A percentile compares a stretch with the other conserved stretches of the same genome.
phyloP scores from a whole-genome alignment of 2,329 filamentous ascomycete genomes.

The Cytospora chrysosperma region DNA sequence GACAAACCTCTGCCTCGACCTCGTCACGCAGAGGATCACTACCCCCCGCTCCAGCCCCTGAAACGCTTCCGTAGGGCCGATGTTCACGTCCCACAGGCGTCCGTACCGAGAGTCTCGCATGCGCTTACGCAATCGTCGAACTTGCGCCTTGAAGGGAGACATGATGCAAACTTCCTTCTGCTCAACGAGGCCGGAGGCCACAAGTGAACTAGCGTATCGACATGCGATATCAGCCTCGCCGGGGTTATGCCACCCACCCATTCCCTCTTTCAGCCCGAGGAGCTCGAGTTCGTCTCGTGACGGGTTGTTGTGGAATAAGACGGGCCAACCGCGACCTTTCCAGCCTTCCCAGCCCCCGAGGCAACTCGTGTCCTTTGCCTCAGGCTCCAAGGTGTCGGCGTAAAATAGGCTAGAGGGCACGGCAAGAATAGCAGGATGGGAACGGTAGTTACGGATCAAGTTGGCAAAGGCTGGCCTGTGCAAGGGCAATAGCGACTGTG shows the following conservation, averaged over 20 bases:
- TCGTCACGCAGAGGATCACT: constrained; percentile 29
- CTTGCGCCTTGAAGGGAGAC: constrained; percentile 29
- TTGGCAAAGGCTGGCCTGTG: constrained; percentile 29
- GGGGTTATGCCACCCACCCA: constrained; percentile 28
- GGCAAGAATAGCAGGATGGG: constrained; percentile 29
- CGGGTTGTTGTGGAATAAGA: constrained; percentile 28
- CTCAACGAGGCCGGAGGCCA: constrained; percentile 11
- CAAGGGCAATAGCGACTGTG: constrained; percentile 24
- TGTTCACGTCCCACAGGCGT: constrained; percentile 26
- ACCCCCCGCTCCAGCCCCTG: constrained; percentile 28
- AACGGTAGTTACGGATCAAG: constrained; percentile 29
- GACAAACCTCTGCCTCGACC: constrained; percentile 26
- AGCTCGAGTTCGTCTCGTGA: constrained; percentile 27
- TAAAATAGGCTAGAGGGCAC: constrained; percentile 29
- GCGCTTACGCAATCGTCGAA: constrained; percentile 22
- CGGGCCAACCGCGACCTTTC: constrained; percentile 24
- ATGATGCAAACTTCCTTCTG: constrained; percentile 28
- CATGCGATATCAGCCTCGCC: constrained; percentile 26
- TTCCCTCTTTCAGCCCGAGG: constrained; percentile 15
- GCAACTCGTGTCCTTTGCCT: constrained; percentile 15
- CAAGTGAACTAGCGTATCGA: constrained; percentile 22
- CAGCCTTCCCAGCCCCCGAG: constrained; percentile 26
- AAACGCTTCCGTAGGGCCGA: constrained; percentile 29
- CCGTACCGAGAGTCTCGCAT: constrained; percentile 8
- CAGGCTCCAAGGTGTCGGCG: constrained; percentile 27